phyloP scores from a whole-genome alignment of 257 asterid species.

The Sherardia arvensis region DNA sequence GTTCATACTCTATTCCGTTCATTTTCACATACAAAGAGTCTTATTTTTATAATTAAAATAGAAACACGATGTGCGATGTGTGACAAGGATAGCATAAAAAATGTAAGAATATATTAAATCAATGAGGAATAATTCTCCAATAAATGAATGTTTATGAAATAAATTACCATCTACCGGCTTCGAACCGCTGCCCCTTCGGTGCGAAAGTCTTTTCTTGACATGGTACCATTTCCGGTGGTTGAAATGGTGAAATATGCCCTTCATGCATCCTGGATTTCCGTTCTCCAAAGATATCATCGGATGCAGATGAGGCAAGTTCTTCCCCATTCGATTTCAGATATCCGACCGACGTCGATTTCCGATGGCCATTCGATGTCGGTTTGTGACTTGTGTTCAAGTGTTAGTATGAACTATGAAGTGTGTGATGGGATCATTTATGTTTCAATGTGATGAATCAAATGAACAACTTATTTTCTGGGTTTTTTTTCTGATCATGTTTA shows the following conservation, averaged over 20 bases:
- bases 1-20: background rate
- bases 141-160: background rate
- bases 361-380: background rate
- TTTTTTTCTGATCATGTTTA: background rate
- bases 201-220: slow-evolving; percentile 50
- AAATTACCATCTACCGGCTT: slow-evolving; percentile 28
- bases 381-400: background rate
- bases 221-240: slow-evolving; percentile 36
- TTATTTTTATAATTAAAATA: too few relatives aligned
- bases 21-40: background rate
- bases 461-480: background rate
- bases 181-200: slow-evolving; percentile 19
- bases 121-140: too few relatives aligned
- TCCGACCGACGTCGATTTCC: background rate
- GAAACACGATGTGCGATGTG: background rate
- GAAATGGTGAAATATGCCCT: slow-evolving; percentile 56
- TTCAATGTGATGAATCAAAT: too few relatives aligned
- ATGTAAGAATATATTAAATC: background rate
- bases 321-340: slow-evolving; percentile 25
- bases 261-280: slow-evolving; percentile 45
- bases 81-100: background rate
- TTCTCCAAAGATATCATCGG: slow-evolving; percentile 21
- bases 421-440: too few relatives aligned
- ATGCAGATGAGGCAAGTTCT: slow-evolving; percentile 24
- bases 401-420: background rate